These are phyloP conservation scores for Blepharisma stoltei DNA, from an alignment of 73 alveolate genomes.

Conservation along the genomic window DNA sequence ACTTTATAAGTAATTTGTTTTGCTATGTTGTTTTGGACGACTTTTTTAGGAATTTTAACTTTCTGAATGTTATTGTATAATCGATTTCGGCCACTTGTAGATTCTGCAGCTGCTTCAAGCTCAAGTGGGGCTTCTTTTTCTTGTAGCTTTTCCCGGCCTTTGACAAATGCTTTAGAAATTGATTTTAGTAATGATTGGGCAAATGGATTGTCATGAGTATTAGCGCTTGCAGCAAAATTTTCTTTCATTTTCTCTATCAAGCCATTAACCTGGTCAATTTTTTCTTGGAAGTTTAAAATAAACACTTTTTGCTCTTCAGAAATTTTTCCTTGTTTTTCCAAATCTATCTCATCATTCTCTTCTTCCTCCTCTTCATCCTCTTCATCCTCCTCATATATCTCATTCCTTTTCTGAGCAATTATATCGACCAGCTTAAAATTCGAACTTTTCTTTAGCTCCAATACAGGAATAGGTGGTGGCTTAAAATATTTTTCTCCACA, in stretches of 20 bases:
- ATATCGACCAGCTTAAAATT: not conserved
- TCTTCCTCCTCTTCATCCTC: not conserved
- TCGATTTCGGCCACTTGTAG: not conserved
- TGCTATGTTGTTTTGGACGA: not conserved
- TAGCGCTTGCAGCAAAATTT: not conserved
- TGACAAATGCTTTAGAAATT: not conserved
- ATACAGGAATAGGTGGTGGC: not conserved
- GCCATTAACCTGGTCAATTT: slow-evolving; percentile 19
- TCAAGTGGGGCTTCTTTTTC: not conserved
- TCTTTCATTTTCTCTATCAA: not conserved
- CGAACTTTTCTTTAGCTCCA: not conserved
- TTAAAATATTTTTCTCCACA: slow-evolving; percentile 11
- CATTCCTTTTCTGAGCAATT: slow-evolving; percentile 4
- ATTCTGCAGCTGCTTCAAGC: not conserved
- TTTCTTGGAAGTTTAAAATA: not conserved
- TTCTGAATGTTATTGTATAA: not conserved
- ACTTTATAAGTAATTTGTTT: not conserved
- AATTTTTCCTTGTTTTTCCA: too few species aligned
- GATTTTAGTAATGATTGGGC: not conserved
- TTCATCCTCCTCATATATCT: not conserved
- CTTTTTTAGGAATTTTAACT: not conserved
- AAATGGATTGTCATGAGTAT: not conserved
- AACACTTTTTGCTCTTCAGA: too few species aligned
- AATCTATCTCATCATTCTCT: not conserved
- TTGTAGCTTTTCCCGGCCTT: not conserved